Evolutionary conservation across 2,329 filamentous ascomycete genomes (phyloP), one percentile per base, ranked within the genome.

Genomic region (Lojkania enalia): DNA sequence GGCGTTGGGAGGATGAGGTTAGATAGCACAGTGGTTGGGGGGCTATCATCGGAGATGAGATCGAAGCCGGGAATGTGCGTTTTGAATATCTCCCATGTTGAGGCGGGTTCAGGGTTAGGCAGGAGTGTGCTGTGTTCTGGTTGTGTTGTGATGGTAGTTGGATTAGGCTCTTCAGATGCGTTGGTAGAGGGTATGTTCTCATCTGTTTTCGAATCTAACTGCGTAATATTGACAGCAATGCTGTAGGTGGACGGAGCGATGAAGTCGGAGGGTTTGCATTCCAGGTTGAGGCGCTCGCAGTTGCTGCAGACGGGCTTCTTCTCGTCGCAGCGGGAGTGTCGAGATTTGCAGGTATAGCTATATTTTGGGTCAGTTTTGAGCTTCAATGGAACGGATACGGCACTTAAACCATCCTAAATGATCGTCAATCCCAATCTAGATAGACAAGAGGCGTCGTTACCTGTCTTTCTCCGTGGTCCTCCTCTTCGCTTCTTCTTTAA

Each of bases 251-350:
- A 56, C 2, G 49, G 51, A 7, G 51, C 37, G 13, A 46, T 51
- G 32, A 63, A 58, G 13, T 61, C 55, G 16, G 52, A 57, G 21
- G 49, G 57, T 33, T 60, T 53, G 36, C 64, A 68, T 21, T 58
- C 47, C 2, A 68, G 51, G 32, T 58, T 51, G 1, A 67, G 51
- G 9, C 64, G 56, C 18, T 55, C 57, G 35, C 64, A 67, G 20
- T 59, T 67, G n/a, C 64, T 54, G 39, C 66, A 68, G 11, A 59
- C 45, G 11, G 65, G 66, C 20, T 57, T 66, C 35, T 52, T 60
- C 39, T 69, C 66, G 18, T 69, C 65, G 39, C 65, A 69, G 16
- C 64, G 57, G 14, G 57, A 60, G 39, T 69, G 64, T n/a, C 65
- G 54, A 2, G 58, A 49, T 47, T 67, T 68, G 37, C 64, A 67